Base-by-base conservation (phyloP, 768 basidiomycete species). In the Hortiboletus campestris region DNA sequence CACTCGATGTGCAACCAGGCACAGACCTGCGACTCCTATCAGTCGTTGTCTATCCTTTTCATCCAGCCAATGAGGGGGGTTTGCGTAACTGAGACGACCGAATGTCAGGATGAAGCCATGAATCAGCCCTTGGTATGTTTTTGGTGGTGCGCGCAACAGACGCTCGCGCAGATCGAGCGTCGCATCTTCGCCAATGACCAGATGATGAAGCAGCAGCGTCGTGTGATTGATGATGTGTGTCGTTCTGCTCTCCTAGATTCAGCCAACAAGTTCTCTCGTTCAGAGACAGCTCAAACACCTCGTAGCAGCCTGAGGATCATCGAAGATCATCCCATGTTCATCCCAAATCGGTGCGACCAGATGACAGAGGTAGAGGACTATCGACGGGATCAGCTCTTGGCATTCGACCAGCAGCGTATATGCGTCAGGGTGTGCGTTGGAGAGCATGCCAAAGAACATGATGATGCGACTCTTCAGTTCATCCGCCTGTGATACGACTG, bases 61-160 rank as follows among this genome's bases (percentile, higher is more conserved):
- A 22, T 76, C 71, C 32, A 87, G 67, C 84, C 85, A 88, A 42
- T 80, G 76, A 16, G 86, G 86, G 12, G 81, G 74, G 44, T 84
- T 84, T 7, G 86, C 84, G 56, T 83, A 91, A 53, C 85, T 84
- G 45, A 94, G 72, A 57, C 90, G 79, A 38, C 91, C 88, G 51
- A 94, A 81, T 1, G 84, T 82, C n/a, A 91, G 84, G 29, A 85
- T 81, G 64, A 91, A 91, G 66, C 84, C 78, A 60, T 93, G 84
- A 13, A 76, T 76, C 28, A 89, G 70, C 32, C 84, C 84, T 60
- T 80, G 84, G 65, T 86, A 86, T 29, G 76, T 74, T 32, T 82
- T 79, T 45, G 73, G 72, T 13, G 80, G 74, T 16, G 84, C 80
- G 40, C 77, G 74, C 53, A 81, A 80, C 31, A 92, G 77, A 65